phyloP scores from a whole-genome alignment of 139 green algal genomes.

The Coelastrella sp. region DNA sequence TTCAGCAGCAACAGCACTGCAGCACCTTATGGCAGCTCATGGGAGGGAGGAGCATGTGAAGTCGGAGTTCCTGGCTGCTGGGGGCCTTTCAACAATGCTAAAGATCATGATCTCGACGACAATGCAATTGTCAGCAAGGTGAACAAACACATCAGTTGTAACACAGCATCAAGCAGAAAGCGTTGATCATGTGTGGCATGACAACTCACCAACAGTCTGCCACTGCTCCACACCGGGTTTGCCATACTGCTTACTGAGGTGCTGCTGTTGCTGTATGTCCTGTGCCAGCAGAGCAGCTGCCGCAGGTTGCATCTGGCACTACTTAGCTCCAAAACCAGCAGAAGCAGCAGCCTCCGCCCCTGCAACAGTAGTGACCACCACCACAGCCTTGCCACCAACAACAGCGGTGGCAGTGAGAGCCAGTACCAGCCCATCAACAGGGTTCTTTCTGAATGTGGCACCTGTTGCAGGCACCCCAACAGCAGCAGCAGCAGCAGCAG shows the following conservation, averaged over 20 bases:
- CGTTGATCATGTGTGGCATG: too few relatives aligned
- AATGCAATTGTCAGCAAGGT: background rate
- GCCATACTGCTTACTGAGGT: too few relatives aligned
- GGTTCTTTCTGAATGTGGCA: background rate
- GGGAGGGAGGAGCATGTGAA: constrained; percentile 15
- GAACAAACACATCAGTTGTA: too few relatives aligned
- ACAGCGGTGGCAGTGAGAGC: background rate
- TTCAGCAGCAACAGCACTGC: background rate
- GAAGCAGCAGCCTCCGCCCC: background rate
- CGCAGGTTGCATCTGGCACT: constrained; percentile 35
- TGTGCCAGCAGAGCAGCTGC: background rate
- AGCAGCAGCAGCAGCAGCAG: constrained; percentile 17
- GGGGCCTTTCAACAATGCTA: background rate
- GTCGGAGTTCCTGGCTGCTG: background rate
- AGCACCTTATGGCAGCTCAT: constrained; percentile 22
- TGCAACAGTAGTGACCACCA: background rate
- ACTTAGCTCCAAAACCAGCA: background rate
- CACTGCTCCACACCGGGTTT: too few relatives aligned
- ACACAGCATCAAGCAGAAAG: too few relatives aligned
- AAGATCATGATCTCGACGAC: background rate
- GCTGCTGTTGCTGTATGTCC: background rate
- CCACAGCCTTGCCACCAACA: background rate
- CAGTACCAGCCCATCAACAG: background rate
- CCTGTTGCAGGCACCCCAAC: background rate
- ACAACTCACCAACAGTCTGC: too few relatives aligned